phyloP scores from a whole-genome alignment of 495 filamentous ascomycete species.

The Stereocaulon alpinum region DNA sequence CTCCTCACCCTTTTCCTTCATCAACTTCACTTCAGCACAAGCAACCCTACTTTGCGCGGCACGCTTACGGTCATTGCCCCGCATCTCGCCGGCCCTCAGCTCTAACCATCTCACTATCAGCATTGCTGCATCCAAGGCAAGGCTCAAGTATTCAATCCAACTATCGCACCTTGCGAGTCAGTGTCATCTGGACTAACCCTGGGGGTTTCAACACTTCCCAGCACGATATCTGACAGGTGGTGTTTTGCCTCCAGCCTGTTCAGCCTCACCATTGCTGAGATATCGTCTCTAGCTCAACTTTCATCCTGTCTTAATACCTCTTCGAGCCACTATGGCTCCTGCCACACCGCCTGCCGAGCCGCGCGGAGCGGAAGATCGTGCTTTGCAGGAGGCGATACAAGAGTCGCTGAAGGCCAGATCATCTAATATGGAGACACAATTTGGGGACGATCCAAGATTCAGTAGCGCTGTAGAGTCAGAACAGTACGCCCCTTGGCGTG shows the following conservation, averaged over 20 bases:
- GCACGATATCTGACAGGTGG: not conserved
- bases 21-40: no score
- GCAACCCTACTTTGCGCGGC: no score
- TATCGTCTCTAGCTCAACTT: no score
- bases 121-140: no score
- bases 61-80: no score
- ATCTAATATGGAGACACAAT: not conserved
- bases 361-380: not conserved
- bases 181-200: not conserved
- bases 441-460: no score
- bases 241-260: not conserved
- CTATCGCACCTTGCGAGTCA: not conserved
- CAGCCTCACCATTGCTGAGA: not conserved
- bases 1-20: no score
- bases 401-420: not conserved
- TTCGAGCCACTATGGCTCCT: not conserved
- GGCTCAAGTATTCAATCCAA: not conserved
- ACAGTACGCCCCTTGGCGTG: not conserved
- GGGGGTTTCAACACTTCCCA: no score
- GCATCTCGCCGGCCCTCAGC: no score
- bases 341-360: not conserved
- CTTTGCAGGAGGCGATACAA: not conserved
- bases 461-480: not conserved
- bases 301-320: not conserved
- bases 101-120: no score